Percentiles rank a stretch among this genome's conserved stretches.
Evolutionary conservation across 2,329 filamentous ascomycete genomes (phyloP).

Genomic region (Pestalotiopsis fici): DNA sequence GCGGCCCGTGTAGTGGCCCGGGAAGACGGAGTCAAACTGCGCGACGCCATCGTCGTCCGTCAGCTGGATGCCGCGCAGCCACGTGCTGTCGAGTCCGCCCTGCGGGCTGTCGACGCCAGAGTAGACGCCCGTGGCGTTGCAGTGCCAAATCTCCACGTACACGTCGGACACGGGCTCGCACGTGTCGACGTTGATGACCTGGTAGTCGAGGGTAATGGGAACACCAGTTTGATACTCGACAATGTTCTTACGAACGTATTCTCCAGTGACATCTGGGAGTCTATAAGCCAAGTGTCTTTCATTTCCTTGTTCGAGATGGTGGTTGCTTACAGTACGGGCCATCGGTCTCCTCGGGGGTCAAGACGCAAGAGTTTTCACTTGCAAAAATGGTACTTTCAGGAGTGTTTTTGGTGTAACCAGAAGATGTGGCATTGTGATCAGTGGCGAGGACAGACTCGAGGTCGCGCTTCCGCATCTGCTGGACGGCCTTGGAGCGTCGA

Average conservation of each 20-base stretch:
- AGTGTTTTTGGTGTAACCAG: constrained; percentile 33
- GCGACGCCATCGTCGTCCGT: constrained; percentile 41
- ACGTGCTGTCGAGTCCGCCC: constrained; percentile 36
- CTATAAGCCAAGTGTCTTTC: background rate
- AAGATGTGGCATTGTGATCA: constrained; percentile 29
- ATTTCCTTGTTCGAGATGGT: background rate
- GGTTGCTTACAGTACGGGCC: constrained; percentile 49
- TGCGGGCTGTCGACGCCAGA: constrained; percentile 48
- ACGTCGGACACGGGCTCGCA: constrained; percentile 50
- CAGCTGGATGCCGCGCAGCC: constrained; percentile 40
- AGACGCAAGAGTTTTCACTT: constrained; percentile 43
- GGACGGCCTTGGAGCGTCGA: constrained; percentile 43
- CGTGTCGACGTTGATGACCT: constrained; percentile 54
- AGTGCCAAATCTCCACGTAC: constrained; percentile 52
- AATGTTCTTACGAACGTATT: constrained; percentile 49
- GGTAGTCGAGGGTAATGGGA: constrained; percentile 49
- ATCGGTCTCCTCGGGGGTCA: constrained; percentile 54
- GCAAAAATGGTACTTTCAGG: constrained; percentile 36
- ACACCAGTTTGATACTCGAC: constrained; percentile 48
- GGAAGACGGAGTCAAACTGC: constrained; percentile 42
- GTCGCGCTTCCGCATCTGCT: constrained; percentile 29
- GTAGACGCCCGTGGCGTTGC: constrained; percentile 49
- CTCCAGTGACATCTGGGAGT: constrained; percentile 43
- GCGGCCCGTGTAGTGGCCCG: constrained; percentile 44
- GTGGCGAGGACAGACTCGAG: constrained; percentile 23